phyloP scores from a whole-genome alignment of 148 eudicot species.

The Dysphania ambrosioides region DNA sequence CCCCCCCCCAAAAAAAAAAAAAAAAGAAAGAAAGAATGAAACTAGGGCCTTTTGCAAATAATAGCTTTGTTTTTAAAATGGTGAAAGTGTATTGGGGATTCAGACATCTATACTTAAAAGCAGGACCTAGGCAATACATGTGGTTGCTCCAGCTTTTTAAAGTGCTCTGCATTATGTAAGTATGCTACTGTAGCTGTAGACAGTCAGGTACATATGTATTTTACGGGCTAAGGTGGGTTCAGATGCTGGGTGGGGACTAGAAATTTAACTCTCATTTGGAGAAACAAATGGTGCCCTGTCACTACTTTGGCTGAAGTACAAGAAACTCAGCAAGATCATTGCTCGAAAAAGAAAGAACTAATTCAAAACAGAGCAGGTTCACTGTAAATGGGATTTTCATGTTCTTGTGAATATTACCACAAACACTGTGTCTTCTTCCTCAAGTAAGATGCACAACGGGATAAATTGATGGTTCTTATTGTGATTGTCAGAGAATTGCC shows the following conservation, averaged over 20 bases:
- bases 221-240: not conserved
- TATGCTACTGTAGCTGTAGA: not conserved
- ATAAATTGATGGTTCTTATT: not conserved
- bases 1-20: too few relatives aligned
- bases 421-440: not conserved
- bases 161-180: not conserved
- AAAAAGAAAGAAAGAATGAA: too few relatives aligned
- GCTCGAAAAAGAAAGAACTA: not conserved
- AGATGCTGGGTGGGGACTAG: not conserved
- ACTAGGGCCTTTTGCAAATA: too few relatives aligned
- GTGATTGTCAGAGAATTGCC: too few relatives aligned
- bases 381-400: not conserved
- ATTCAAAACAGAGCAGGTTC: too few relatives aligned
- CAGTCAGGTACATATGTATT: not conserved
- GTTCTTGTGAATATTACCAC: not conserved
- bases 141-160: not conserved
- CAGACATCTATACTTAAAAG: not conserved
- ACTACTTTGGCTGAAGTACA: not conserved
- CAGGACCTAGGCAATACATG: not conserved
- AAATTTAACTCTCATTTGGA: not conserved
- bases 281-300: not conserved
- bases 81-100: not conserved
- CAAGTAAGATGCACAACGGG: not conserved
- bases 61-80: not conserved
- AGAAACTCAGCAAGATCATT: not conserved